Percentiles rank a stretch among this genome's conserved stretches.
These are phyloP conservation scores for Stenogyne calaminthoides DNA, from an alignment of 305 asterid genomes.

Conservation along the genomic window DNA sequence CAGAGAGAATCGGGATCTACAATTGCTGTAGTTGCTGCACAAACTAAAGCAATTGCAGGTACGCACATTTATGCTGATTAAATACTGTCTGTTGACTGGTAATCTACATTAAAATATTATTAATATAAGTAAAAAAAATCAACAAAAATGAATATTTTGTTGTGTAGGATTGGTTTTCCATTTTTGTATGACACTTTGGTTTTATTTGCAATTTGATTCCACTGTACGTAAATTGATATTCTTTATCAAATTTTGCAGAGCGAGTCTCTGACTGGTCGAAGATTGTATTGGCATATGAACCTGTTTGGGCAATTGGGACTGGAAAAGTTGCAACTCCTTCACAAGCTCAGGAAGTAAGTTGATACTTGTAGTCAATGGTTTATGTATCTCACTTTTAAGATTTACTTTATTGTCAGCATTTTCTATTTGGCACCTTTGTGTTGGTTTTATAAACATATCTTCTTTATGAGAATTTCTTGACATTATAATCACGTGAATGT, in stretches of 20 bases:
- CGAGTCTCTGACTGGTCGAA: conserved; percentile 7
- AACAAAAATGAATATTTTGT: background rate
- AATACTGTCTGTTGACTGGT: background rate
- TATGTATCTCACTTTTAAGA: no score
- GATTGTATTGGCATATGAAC: conserved; percentile 14
- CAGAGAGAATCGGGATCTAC: conserved; percentile 20
- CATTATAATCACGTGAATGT: background rate
- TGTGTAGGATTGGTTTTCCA: no score
- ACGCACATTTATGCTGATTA: background rate
- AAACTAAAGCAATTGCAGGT: conserved; percentile 18
- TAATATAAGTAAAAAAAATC: background rate
- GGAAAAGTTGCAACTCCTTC: conserved; percentile 17
- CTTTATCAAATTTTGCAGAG: background rate
- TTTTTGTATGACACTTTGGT: background rate
- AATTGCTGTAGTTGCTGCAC: conserved; percentile 15
- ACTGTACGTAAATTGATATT: background rate
- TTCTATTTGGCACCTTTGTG: no score
- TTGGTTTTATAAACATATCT: no score
- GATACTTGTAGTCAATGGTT: background rate
- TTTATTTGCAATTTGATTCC: background rate
- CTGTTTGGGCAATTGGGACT: conserved; percentile 21
- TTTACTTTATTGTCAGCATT: no score
- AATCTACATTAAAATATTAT: background rate
- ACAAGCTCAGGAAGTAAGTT: conserved; percentile 19
- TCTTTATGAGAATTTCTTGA: background rate